phyloP scores from a whole-genome alignment of 106 monocot genomes.

The Phalaenopsis aphrodite region DNA sequence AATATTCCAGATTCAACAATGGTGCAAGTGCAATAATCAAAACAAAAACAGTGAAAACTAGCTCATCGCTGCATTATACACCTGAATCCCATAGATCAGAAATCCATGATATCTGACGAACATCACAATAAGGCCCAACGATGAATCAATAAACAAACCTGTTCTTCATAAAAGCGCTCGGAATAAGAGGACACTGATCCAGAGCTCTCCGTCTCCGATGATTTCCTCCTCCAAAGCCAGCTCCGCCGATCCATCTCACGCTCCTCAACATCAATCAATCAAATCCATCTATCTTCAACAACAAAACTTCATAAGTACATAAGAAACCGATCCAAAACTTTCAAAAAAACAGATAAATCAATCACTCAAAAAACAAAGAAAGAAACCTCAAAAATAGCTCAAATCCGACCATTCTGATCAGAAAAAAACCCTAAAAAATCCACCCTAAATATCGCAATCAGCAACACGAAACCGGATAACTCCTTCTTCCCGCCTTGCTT shows the following conservation, averaged over 20 bases:
- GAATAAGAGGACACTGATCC: conserved; percentile 49
- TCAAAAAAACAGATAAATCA: background rate
- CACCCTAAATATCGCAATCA: background rate
- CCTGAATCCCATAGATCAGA: too few species aligned
- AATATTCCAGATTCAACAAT: too few species aligned
- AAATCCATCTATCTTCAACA: background rate
- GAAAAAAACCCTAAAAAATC: background rate
- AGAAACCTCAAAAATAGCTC: background rate
- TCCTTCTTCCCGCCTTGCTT: background rate
- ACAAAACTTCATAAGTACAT: background rate
- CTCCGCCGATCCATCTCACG: background rate
- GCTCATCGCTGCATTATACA: too few species aligned
- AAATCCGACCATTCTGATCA: background rate
- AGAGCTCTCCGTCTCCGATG: conserved; percentile 66
- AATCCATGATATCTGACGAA: too few species aligned
- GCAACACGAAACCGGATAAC: background rate
- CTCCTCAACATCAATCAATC: background rate
- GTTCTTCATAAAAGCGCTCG: conserved; percentile 57
- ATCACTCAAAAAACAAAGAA: background rate
- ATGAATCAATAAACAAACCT: conserved; percentile 26
- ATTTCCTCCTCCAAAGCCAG: conserved; percentile 44
- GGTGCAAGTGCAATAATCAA: too few species aligned
- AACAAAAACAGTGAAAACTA: too few species aligned
- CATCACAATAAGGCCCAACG: background rate
- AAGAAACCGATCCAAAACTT: background rate